Conservation (phyloP, 768 basidiomycete genomes). For the Pleurotus ostreatus region DNA sequence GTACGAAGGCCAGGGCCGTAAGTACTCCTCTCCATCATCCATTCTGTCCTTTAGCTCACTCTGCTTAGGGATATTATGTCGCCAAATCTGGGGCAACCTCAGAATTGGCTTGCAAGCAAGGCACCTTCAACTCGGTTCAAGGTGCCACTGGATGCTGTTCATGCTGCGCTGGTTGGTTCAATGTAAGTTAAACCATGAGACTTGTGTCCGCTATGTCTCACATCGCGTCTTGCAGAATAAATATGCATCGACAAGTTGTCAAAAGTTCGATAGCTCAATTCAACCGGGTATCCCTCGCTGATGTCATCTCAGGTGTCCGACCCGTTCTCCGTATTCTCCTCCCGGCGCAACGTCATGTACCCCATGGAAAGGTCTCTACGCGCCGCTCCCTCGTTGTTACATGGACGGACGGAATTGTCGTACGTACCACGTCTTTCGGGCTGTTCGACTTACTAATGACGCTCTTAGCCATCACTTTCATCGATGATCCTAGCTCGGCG, state of each 20-base stretch:
- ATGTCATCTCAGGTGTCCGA: constrained; percentile 16
- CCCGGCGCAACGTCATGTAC: constrained; percentile 20
- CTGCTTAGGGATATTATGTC: constrained; percentile 17
- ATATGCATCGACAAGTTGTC: constrained; percentile 15
- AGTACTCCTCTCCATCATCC: too few species aligned
- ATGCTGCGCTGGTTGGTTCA: constrained; percentile 24
- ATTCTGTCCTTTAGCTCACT: background rate
- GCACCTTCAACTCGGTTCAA: constrained; percentile 20
- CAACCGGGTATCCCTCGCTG: too few species aligned
- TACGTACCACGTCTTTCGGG: constrained; percentile 6
- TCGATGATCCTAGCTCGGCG: constrained; percentile 9
- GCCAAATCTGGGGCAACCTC: constrained; percentile 13
- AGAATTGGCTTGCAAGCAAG: constrained; percentile 18
- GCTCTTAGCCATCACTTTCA: constrained; percentile 7
- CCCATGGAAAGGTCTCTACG: constrained; percentile 14
- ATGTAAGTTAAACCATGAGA: constrained; percentile 12
- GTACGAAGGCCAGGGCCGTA: too few species aligned
- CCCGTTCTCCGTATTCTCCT: constrained; percentile 19
- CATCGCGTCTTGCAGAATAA: background rate
- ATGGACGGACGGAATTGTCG: constrained; percentile 17
- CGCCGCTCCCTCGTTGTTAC: constrained; percentile 10
- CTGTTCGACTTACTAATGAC: background rate
- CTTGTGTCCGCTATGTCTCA: too few species aligned
- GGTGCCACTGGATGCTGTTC: constrained; percentile 21
- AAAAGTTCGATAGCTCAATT: constrained; percentile 10